Conservation (phyloP, 768 basidiomycete genomes). For the Kwoniella heveanensis region DNA sequence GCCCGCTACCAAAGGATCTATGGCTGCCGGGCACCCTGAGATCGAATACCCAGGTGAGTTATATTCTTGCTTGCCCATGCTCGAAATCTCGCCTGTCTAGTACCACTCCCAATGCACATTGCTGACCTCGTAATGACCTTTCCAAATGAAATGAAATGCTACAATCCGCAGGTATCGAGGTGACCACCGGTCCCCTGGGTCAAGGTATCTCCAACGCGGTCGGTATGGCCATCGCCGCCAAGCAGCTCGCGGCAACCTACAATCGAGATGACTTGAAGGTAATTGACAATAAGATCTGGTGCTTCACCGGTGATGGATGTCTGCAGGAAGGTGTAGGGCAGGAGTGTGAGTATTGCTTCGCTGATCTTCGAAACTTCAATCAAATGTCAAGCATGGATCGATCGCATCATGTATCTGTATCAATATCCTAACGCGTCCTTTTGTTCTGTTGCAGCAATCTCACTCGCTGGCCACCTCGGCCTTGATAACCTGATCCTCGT, state of each 20-base stretch:
- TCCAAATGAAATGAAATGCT: slow-evolving; percentile 4
- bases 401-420: neutral
- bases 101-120: too few species aligned
- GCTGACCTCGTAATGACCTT: neutral
- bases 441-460: slow-evolving; percentile 35
- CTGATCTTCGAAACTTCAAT: too few species aligned
- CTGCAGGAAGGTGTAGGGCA: slow-evolving; percentile 56
- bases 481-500: slow-evolving; percentile 54
- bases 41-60: slow-evolving; percentile 53
- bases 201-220: slow-evolving; percentile 56
- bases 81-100: too few species aligned
- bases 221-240: slow-evolving; percentile 52
- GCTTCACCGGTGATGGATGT: slow-evolving; percentile 55
- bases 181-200: slow-evolving; percentile 54
- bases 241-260: slow-evolving; percentile 49
- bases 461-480: slow-evolving; percentile 52
- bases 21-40: slow-evolving; percentile 50
- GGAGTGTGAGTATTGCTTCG: slow-evolving; percentile 42
- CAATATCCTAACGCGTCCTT: too few species aligned
- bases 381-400: too few species aligned
- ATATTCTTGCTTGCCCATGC: neutral
- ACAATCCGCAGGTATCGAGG: slow-evolving; percentile 48
- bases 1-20: slow-evolving; percentile 38
- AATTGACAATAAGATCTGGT: slow-evolving; percentile 50
- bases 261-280: slow-evolving; percentile 46